Evolutionary conservation across 2,329 filamentous ascomycete species (phyloP), one percentile per base, ranked within the genome.

Genomic region (Daldinia eschscholtzii): DNA sequence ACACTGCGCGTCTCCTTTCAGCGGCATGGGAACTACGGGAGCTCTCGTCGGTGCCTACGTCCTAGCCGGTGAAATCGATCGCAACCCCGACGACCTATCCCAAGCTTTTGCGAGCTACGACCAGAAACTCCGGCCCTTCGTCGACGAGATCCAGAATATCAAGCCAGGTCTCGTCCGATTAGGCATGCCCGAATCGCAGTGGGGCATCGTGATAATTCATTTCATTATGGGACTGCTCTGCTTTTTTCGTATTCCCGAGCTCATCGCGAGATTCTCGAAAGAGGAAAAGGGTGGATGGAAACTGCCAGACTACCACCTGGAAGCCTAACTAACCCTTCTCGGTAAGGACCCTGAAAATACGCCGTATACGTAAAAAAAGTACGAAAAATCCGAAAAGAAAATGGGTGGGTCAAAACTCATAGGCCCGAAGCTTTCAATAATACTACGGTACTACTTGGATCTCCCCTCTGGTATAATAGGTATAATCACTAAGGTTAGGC

Each of bases 41-140:
- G 81, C 80, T 1, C 72, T 87, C 2, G 73, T 84, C n/a, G 81
- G 82, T 1, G 84, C 83, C 0, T 87, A 88, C 72, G 74, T 87
- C 3, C 78, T 88, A 1, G 84, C 85, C 0, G 85, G 85, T 6
- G 85, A 85, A 70, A 79, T 85, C 65, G 48, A 71, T 64, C 62
- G 61, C 23, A 58, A 46, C 39, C 42, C 65, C 2, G 44, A 65
- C 6, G 46, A 65, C 12, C 50, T 65, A 63, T 10, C 42, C 44
- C 65, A 67, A 57, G 69, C 68, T n/a, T 64, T 68, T 15, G 61
- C 61, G 18, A 57, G 63, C 6, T 74, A 76, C 39, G 73, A 74
- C 46, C 46, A 55, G 23, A 65, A 55, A 18, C 71, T 73, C 20
- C 69, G 74, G n/a, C 75, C 75, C 3, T 64, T 71, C 28, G 68